Evolutionary conservation across 1,139 yeast species (phyloP), one percentile per base, ranked within the genome.

Genomic region (Pichia sp.): DNA sequence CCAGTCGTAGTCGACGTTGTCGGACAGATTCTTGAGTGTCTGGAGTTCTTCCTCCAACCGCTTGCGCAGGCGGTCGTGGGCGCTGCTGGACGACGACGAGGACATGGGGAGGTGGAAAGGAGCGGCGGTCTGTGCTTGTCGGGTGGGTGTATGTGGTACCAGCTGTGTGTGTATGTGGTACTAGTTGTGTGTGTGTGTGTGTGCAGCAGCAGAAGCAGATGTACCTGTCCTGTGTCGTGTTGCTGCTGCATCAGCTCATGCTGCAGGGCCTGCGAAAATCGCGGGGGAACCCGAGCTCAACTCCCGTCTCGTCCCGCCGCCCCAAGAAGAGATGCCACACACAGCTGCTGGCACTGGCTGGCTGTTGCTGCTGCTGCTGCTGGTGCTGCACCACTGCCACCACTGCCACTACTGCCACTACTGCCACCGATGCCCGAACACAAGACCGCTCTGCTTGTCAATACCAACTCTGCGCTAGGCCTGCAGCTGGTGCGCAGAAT

Each of bases 41-140:
- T 50, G 38, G n/a, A 51, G 35, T 34, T 51, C 54, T 11, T 43
- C 49, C 24, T 50, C 53, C 8, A 51, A 38, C 18, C 53, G 43
- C 32, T 49, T 41, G 11, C 54, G 43, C 25, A 51, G 40, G 22
- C 44, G 35, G 14, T 41, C 46, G 26, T 51, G 52, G n/a, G n/a
- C n/a, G n/a, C n/a, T n/a, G n/a, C n/a, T n/a, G n/a, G n/a, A n/a
- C n/a, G n/a, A n/a, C n/a, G n/a, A n/a, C n/a, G n/a, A n/a, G 22
- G n/a, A n/a, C n/a, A n/a, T n/a, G n/a, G n/a, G n/a, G n/a, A n/a
- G n/a, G n/a, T n/a, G n/a, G n/a, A n/a, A n/a, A n/a, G n/a, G n/a
- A n/a, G n/a, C n/a, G n/a, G n/a, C n/a, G n/a, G n/a, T n/a, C n/a
- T n/a, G n/a, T n/a, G n/a, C n/a, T n/a, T n/a, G n/a, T n/a, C n/a